Evolutionary conservation across 1,139 yeast species (phyloP), one percentile per base, ranked within the genome.

Genomic region (Zygoascus sp.): DNA sequence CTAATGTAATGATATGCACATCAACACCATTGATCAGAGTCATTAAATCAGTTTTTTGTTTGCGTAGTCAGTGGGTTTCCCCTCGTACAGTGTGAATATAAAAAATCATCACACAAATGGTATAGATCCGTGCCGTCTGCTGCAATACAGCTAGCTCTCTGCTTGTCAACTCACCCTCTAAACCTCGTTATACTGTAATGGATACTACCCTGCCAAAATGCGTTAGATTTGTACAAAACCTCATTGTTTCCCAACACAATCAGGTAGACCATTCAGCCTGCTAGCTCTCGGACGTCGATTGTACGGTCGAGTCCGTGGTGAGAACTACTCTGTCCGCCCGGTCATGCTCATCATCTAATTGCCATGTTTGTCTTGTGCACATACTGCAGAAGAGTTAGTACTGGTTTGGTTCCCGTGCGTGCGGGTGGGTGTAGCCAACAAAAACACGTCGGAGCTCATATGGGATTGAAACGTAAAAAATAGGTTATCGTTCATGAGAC

Each of bases 51-150:
- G 56, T 53, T 45, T 51, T 30, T 49, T 45, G 45, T 48, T 48
- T 43, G 17, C 10, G 45, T 46, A 46, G 49, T 50, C 54, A 52
- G 17, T 38, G 52, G 45, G 50, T 50, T 37, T 30, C 46, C 49
- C 50, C 50, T 53, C 54, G 46, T 45, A 53, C 53, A 53, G 56
- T 53, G 56, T 53, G 56, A 53, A 53, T 53, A 53, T 27, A 46
- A 39, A 45, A 42, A 44, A 40, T 50, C 56, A 46, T 49, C 56
- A 51, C 42, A 37, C 21, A 32, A 28, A 39, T 25, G 30, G 34
- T 16, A 11, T 30, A 13, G 34, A 13, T 30, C 11, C 34, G 10
- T 30, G 13, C 34, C 7, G 34, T 25, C n/a, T 7, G 25, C 21
- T 22, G 27, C 17, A 23, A 9, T 22, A 32, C 20, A 35, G 13